Evolutionary conservation across 768 basidiomycete genomes (phyloP), one percentile per base, ranked within the genome.

Genomic region (Lactifluus pinguis): DNA sequence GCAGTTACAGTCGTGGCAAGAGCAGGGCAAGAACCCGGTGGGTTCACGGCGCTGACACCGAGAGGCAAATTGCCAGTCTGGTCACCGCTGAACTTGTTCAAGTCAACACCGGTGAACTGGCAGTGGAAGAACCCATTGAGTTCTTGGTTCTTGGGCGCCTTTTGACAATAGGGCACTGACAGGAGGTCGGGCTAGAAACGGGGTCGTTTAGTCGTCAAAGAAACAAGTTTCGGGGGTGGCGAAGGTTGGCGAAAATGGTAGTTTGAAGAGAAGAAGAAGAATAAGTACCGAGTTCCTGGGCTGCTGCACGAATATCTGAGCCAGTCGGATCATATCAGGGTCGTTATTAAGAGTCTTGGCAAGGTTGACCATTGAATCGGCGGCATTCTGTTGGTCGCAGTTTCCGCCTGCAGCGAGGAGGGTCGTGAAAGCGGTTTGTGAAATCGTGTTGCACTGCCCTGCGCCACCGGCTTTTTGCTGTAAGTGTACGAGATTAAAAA

Each of bases 381-480:
- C 79, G 8, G 76, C 73, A 65, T 81, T 68, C 66, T 81, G 80
- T 64, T 81, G 79, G 51, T 71, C 73, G 65, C 73, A 75, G 42
- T 67, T 63, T 17, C 63, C 67, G 11, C 69, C 72, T 5, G 76
- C 81, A 38, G 81, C 80, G 29, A 86, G 80, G 44, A 87, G 79
- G 25, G 82, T 83, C 48, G 68, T 65, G 68, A 85, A 83, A 1
- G 84, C 78, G 1, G 74, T 75, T 25, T 84, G 74, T 6, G 84
- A 80, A 44, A 81, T 65, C 6, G 80, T 75, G 68, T 82, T 84
- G 71, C 86, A 86, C 64, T 78, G 71, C 25, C 73, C 60, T 14
- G 65, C 82, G 50, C 84, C 86, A 49, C 82, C 83, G 7, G 83
- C 85, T 21, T 77, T 74, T 48, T 71, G 55, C 83, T 85, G 68